Base-by-base conservation (phyloP, 2,329 filamentous ascomycete genomes). In the Arthrinium phaeospermum region DNA sequence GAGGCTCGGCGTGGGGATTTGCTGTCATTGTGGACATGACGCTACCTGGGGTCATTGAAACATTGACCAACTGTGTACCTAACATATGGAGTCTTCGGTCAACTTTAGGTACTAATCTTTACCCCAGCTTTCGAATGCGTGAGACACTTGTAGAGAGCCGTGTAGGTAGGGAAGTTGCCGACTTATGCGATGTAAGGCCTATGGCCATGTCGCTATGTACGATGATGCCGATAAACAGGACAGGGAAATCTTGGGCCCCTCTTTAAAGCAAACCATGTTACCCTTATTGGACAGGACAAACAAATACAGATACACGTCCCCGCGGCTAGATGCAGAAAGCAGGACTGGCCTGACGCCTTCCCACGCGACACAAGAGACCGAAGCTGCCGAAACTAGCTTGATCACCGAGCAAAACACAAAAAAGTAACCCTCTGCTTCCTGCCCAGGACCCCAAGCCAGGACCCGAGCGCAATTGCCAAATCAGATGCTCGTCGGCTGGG, bases 301-400 rank as follows among this genome's bases (percentile, higher is more conserved):
- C 30, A 37, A n/a, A 61, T 22, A 16, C 30, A 57, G 27, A 4
- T 30, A 30, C 27, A 30, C 27, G 16, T 30, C 51, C 51, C 51
- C 51, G 12, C 53, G 53, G 30, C 30, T 61, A 61, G 53, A 61
- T 61, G 53, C 53, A 61, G 53, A 22, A 57, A 34, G 53, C 53
- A 57, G 22, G 53, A 57, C 53, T 57, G 57, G 57, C 57, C 57
- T 64, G 57, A 41, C 57, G 57, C 57, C 34, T 64, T n/a, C 57
- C 57, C 57, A 64, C 57, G 57, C 57, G 57, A 64, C 57, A 64
- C 53, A 7, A 61, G 49, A 51, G 14, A 68, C 67, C 67, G 67
- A 68, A 47, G 41, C 44, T 68, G n/a, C 67, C 67, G 67, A 44
- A 30, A 44, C 67, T 68, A 68, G 37, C n/a, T 47, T 13, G 51